Evolutionary conservation across 306 rosid genomes (phyloP).

Genomic region (Casuarina cunninghamiana): DNA sequence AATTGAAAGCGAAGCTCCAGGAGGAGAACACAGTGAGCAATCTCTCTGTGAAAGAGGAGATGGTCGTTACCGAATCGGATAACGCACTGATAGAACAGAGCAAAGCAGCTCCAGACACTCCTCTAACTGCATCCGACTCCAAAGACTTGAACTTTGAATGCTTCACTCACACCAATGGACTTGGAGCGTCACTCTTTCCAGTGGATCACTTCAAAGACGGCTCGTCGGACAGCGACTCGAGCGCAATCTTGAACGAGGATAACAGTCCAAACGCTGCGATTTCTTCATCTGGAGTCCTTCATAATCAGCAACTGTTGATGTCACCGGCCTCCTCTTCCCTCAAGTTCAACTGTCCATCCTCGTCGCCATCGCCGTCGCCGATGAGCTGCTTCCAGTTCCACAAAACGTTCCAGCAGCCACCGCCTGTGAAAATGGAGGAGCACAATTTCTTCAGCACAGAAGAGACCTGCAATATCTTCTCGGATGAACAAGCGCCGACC

Average conservation of each 20-base stretch:
- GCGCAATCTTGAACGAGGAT: constrained; percentile 85
- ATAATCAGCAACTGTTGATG: constrained; percentile 39
- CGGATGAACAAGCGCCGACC: constrained; percentile 89
- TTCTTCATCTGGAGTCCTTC: constrained; percentile 53
- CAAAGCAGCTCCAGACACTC: constrained; percentile 26
- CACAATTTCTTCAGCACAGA: constrained; percentile 85
- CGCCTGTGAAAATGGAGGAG: constrained; percentile 84
- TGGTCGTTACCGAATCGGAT: constrained; percentile 35
- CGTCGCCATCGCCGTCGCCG: constrained; percentile 35
- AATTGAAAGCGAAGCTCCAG: constrained; percentile 61
- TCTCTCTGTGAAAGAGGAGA: constrained; percentile 67
- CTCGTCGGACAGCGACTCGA: constrained; percentile 84
- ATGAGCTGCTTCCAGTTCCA: constrained; percentile 63
- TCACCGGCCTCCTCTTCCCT: constrained; percentile 41
- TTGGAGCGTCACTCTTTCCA: constrained; percentile 36
- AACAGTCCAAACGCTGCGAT: constrained; percentile 54
- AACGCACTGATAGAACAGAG: constrained; percentile 29
- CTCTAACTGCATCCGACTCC: constrained; percentile 40
- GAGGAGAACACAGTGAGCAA: constrained; percentile 57
- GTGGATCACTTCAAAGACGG: constrained; percentile 70
- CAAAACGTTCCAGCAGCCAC: constrained; percentile 56
- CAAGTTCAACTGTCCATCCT: constrained; percentile 39
- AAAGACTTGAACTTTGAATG: constrained; percentile 47
- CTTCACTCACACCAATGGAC: constrained; percentile 30
- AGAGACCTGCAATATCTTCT: constrained; percentile 79